phyloP scores from a whole-genome alignment of 495 filamentous ascomycete species.

The Hypoxylon cercidicola region DNA sequence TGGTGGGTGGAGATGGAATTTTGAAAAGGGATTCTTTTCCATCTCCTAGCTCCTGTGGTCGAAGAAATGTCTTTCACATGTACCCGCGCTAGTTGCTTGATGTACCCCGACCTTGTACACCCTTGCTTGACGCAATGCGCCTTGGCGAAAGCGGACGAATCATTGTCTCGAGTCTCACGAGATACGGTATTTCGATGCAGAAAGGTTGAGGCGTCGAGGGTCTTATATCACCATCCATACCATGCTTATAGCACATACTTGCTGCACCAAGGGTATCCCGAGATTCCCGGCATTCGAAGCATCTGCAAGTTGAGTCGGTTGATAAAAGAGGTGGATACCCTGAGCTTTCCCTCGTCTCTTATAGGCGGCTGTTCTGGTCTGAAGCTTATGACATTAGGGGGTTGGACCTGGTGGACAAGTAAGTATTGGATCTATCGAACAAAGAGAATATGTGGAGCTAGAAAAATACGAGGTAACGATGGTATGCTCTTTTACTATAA shows the following conservation, averaged over 20 bases:
- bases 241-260: not conserved
- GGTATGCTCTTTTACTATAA: no score
- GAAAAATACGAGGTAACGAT: no score
- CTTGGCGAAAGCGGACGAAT: constrained; percentile 30
- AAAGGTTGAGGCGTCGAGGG: constrained; percentile 17
- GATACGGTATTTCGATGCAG: constrained; percentile 3
- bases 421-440: not conserved
- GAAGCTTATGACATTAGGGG: not conserved
- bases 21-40: constrained; percentile 30
- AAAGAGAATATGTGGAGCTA: not conserved
- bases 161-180: constrained; percentile 9
- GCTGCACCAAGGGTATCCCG: constrained; percentile 29
- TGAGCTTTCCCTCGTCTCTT: not conserved
- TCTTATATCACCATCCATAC: not conserved
- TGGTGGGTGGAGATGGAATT: constrained; percentile 44
- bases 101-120: constrained; percentile 30
- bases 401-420: not conserved
- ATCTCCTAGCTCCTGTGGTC: constrained; percentile 34
- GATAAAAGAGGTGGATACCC: not conserved
- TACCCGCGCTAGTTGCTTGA: constrained; percentile 30
- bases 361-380: no score
- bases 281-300: constrained; percentile 6
- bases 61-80: constrained; percentile 32
- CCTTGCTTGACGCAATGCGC: constrained; percentile 20
- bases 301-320: not conserved